Percentiles rank a stretch among this genome's conserved stretches.
phyloP scores from a whole-genome alignment of 768 basidiomycete species.

The Suillus tomentosus region DNA sequence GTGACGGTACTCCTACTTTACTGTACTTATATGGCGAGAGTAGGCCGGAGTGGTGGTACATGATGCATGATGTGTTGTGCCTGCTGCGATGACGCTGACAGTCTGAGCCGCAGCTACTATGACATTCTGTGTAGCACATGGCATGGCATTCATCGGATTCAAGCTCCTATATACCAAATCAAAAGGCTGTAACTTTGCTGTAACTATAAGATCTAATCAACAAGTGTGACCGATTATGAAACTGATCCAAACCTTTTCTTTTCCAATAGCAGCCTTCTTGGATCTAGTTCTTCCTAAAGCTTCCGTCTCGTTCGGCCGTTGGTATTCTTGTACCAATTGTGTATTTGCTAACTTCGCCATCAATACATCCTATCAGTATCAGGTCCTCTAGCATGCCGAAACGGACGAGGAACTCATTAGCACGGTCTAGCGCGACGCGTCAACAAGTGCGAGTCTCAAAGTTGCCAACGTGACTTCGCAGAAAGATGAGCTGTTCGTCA shows the following conservation, averaged over 20 bases:
- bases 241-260: slow-evolving; percentile 44
- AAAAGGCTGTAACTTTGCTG: background rate
- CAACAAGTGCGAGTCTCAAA: slow-evolving; percentile 60
- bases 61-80: slow-evolving; percentile 35
- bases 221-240: slow-evolving; percentile 4
- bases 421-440: slow-evolving; percentile 58
- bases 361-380: slow-evolving; percentile 37
- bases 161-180: slow-evolving; percentile 34
- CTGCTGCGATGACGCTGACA: slow-evolving; percentile 34
- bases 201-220: background rate
- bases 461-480: slow-evolving; percentile 50
- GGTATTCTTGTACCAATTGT: slow-evolving; percentile 66
- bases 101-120: slow-evolving; percentile 13
- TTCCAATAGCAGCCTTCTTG: slow-evolving; percentile 46
- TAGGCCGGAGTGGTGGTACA: slow-evolving; percentile 13
- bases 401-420: slow-evolving; percentile 55
- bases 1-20: too few species aligned
- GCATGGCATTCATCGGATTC: slow-evolving; percentile 33
- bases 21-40: slow-evolving; percentile 37
- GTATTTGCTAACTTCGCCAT: slow-evolving; percentile 52
- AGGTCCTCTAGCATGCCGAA: slow-evolving; percentile 59
- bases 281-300: slow-evolving; percentile 55
- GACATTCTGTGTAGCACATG: slow-evolving; percentile 35
- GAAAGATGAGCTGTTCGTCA: slow-evolving; percentile 59
- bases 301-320: slow-evolving; percentile 60